Conservation (phyloP, 2,329 filamentous ascomycete genomes). For the Neonectria punicea region DNA sequence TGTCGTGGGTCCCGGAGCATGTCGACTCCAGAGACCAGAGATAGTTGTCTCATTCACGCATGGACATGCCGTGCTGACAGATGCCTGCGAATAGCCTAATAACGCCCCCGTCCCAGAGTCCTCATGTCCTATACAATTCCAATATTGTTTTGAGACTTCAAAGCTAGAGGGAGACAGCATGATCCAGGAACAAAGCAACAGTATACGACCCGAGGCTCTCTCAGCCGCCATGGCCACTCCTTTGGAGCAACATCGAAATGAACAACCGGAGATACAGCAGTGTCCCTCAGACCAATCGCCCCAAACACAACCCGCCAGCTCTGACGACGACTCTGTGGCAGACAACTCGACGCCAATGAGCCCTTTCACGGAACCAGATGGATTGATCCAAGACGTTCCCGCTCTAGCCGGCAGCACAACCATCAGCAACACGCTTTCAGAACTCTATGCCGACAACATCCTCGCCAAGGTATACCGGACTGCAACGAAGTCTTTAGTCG, state of each 20-base stretch:
- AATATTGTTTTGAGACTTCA: background rate
- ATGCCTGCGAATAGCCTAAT: background rate
- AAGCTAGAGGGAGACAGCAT: background rate
- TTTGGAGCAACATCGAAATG: too few relatives aligned
- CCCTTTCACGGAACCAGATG: background rate
- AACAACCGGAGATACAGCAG: background rate
- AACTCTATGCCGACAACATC: too few relatives aligned
- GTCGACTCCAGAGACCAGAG: too few relatives aligned
- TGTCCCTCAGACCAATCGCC: background rate
- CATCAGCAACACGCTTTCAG: background rate
- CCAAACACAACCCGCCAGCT: background rate
- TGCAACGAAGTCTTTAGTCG: too few relatives aligned
- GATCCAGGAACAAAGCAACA: too few relatives aligned
- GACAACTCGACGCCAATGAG: background rate
- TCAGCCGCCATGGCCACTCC: too few relatives aligned
- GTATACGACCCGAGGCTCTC: too few relatives aligned
- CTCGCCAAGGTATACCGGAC: too few relatives aligned
- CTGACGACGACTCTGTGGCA: background rate
- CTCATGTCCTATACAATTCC: background rate
- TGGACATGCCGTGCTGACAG: background rate
- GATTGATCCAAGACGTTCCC: background rate
- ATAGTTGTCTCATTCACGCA: too few relatives aligned
- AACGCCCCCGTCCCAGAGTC: background rate
- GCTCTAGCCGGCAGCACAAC: background rate
- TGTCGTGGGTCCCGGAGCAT: background rate